These are phyloP conservation scores for Solanum tarapatanum DNA, from an alignment of 257 asterid genomes.

Conservation along the genomic window DNA sequence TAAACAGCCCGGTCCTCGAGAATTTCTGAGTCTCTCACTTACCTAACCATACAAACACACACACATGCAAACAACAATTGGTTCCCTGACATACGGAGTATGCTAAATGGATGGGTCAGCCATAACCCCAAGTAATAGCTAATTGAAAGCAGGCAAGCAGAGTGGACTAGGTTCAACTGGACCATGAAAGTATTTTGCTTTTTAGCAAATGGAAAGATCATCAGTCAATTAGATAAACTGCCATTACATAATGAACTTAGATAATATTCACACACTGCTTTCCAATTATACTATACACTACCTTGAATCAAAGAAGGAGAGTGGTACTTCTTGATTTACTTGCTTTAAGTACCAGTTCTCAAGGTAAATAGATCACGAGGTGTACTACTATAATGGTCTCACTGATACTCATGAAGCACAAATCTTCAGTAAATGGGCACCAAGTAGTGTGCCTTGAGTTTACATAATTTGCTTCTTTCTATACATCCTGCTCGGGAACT, in stretches of 20 bases:
- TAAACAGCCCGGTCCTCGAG: not conserved
- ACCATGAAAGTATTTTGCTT: not conserved
- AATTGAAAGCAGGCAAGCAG: not conserved
- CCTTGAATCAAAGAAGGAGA: not conserved
- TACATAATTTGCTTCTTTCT: not conserved
- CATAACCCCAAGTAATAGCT: not conserved
- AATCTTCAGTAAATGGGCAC: not conserved
- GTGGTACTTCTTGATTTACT: not conserved
- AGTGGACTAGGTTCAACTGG: not conserved
- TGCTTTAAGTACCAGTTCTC: not conserved
- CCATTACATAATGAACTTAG: not conserved
- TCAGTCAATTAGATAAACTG: not conserved
- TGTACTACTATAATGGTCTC: not conserved
- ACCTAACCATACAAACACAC: not conserved
- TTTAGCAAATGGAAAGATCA: not conserved
- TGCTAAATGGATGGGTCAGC: not conserved
- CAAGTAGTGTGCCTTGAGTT: not conserved
- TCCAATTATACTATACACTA: not conserved
- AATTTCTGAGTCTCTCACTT: not conserved
- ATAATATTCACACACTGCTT: not conserved
- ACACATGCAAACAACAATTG: not conserved
- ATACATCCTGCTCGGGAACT: not conserved
- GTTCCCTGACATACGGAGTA: not conserved
- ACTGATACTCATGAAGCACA: not conserved
- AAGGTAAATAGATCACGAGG: not conserved